A percentile compares a stretch with the other conserved stretches of the same genome.
Conservation (phyloP, 139 green algal species). For the Coelastrella sp. region DNA sequence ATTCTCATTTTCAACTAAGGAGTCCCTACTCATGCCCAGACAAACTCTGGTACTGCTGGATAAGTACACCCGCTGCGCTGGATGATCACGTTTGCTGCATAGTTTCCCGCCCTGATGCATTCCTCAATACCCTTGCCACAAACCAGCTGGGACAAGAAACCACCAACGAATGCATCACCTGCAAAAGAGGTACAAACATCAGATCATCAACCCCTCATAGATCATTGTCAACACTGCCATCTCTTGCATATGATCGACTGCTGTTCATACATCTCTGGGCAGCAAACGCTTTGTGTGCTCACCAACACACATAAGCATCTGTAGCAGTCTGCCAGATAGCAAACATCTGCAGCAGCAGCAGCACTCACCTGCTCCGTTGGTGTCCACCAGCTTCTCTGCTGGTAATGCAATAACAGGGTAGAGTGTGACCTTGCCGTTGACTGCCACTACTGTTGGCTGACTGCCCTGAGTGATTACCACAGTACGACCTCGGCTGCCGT, state of each 20-base stretch:
- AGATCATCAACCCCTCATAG: too few relatives aligned
- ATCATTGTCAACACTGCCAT: too few relatives aligned
- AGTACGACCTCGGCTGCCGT: conserved; percentile 75
- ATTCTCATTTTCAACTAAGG: too few relatives aligned
- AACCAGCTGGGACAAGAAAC: conserved; percentile 97
- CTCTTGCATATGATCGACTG: too few relatives aligned
- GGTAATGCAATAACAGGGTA: conserved; percentile 75
- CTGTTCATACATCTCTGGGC: too few relatives aligned
- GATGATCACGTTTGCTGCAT: conserved; percentile 94
- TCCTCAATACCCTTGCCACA: conserved; percentile 85
- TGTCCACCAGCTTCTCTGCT: conserved; percentile 96
- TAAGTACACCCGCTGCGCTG: conserved; percentile 92
- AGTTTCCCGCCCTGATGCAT: conserved; percentile 91
- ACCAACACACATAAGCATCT: too few relatives aligned
- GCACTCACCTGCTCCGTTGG: conserved; percentile 85
- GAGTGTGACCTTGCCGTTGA: conserved; percentile 37
- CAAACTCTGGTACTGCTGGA: conserved; percentile 73
- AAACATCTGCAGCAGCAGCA: conserved; percentile 84
- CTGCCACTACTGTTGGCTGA: conserved; percentile 90
- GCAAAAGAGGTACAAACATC: conserved; percentile 1
- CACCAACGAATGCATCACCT: conserved; percentile 96
- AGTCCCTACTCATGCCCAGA: conserved; percentile 43
- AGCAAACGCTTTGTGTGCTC: too few relatives aligned
- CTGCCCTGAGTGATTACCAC: conserved; percentile 97
- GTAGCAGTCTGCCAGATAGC: too few relatives aligned